Evolutionary conservation across 345 rosid species (phyloP).

Genomic region (Pistacia vera): DNA sequence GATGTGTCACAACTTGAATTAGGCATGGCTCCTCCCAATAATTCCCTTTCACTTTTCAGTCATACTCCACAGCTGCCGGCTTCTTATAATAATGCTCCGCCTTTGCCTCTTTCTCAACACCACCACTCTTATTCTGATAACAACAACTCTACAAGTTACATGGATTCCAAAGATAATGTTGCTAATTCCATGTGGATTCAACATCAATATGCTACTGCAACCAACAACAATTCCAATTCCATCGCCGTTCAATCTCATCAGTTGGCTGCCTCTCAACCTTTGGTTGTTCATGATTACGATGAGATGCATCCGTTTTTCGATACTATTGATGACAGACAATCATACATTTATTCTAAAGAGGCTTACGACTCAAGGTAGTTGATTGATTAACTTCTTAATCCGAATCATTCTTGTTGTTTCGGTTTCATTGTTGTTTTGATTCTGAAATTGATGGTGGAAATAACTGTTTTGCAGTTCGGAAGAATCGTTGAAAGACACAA

Average conservation of each 20-base stretch:
- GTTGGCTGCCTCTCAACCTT: conserved; percentile 40
- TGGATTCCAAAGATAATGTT: conserved; percentile 49
- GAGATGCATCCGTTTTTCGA: conserved; percentile 81
- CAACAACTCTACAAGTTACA: conserved; percentile 30
- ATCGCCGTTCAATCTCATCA: conserved; percentile 59
- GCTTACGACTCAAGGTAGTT: conserved; percentile 57
- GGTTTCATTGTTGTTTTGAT: too few species aligned
- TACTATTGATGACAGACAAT: conserved; percentile 79
- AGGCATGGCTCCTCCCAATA: conserved; percentile 72
- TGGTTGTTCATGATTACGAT: conserved; percentile 57
- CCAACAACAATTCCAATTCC: conserved; percentile 23
- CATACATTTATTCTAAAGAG: conserved; percentile 67
- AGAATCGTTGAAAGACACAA: conserved; percentile 57
- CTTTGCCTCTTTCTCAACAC: conserved; percentile 41
- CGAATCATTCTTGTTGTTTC: too few species aligned
- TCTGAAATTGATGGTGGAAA: too few species aligned
- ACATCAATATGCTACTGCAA: conserved; percentile 32
- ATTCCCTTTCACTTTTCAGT: conserved; percentile 37
- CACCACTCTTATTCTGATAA: conserved; percentile 48
- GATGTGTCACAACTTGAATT: conserved; percentile 69
- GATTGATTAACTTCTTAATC: too few species aligned
- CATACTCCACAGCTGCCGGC: conserved; percentile 20
- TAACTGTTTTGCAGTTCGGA: conserved; percentile 53
- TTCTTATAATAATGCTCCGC: conserved; percentile 10
- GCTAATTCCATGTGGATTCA: conserved; percentile 46